phyloP scores from a whole-genome alignment of 164 flowering plant species.

The Saururus chinensis region DNA sequence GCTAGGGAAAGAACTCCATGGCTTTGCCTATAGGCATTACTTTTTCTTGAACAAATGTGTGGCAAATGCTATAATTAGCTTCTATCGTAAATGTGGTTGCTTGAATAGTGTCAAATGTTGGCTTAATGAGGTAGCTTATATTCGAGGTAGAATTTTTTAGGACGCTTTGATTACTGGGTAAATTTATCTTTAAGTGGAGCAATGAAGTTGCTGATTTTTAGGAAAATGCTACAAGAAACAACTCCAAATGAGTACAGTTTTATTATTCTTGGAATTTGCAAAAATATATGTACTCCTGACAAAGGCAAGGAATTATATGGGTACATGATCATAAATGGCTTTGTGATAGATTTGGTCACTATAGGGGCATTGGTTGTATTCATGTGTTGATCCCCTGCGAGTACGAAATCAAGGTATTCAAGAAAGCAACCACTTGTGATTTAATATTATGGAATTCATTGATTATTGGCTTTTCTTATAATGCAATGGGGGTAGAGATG shows the following conservation, averaged over 20 bases:
- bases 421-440: constrained; percentile 20
- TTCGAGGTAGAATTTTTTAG: constrained; percentile 37
- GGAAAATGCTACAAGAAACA: constrained; percentile 41
- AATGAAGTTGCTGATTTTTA: constrained; percentile 37
- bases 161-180: constrained; percentile 34
- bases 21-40: constrained; percentile 38
- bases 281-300: constrained; percentile 43
- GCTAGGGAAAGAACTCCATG: constrained; percentile 55
- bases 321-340: constrained; percentile 41
- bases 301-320: constrained; percentile 55
- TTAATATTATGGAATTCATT: constrained; percentile 40
- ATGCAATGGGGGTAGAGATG: constrained; percentile 23
- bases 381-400: constrained; percentile 34
- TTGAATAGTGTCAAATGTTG: constrained; percentile 25
- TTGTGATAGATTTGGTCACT: constrained; percentile 29
- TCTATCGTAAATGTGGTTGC: constrained; percentile 61
- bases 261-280: constrained; percentile 47
- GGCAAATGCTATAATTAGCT: constrained; percentile 47
- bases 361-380: constrained; percentile 46
- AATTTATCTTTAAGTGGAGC: constrained; percentile 36
- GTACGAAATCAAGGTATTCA: constrained; percentile 26
- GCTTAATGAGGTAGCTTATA: constrained; percentile 30
- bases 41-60: constrained; percentile 15
- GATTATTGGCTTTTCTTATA: constrained; percentile 24
- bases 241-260: constrained; percentile 37